Evolutionary conservation across 2,329 filamentous ascomycete genomes (phyloP), one percentile per base, ranked within the genome.

Genomic region (Atkinsonella texensis): DNA sequence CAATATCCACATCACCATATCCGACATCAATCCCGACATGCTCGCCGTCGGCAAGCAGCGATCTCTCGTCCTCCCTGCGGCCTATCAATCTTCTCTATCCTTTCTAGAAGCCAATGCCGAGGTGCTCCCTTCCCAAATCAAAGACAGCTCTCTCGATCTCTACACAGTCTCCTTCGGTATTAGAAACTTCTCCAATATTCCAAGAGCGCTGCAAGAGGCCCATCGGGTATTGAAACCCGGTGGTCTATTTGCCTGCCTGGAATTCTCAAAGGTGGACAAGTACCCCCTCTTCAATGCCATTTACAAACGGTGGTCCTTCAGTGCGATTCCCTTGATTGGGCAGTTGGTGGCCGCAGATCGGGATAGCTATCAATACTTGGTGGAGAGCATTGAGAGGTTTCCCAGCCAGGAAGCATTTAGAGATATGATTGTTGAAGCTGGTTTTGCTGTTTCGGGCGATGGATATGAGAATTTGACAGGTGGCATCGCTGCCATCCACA

Each of bases 111-210:
- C 89, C 55, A 95, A 98, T 65, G 93, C 93, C 9, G 88, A 96
- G 63, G 72, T 80, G 48, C 78, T 97, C 32, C 70, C 77, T 57
- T 60, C 71, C 2, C 68, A 70, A 17, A 79, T 96, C 51, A 75
- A 83, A 2, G 74, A 80, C 60, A 75, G 77, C 63, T 85, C 79
- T n/a, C 76, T 97, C 51, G 93, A 98, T 66, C 76, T 98, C 5
- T 98, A 98, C 73, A 98, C 93, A 0, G 93, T 98, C 3, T 89
- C 91, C 0, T 98, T 98, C 63, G 93, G 93, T 33, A 97, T 98
- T 65, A 80, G 93, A 49, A 98, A 98, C 70, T 98, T 98, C 71
- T 93, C 88, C 51, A 83, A 95, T 70, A 95, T 96, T 64, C 83
- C 87, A 46, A 79, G 79, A 0, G 94, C 91, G 0, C 71, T 98